phyloP scores from a whole-genome alignment of 2,329 filamentous ascomycete genomes.

The Amylocarpus encephaloides region DNA sequence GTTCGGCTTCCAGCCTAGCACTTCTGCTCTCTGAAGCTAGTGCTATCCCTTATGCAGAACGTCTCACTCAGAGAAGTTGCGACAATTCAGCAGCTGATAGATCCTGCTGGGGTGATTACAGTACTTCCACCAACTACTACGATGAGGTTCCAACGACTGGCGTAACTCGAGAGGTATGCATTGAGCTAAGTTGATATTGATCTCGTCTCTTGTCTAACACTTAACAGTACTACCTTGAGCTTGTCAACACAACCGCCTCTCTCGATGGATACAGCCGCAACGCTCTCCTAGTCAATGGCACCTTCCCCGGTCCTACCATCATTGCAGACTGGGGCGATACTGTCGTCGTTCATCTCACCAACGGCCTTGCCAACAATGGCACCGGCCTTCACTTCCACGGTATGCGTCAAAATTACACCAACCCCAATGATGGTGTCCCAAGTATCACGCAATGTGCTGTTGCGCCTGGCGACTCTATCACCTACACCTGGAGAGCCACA shows the following conservation, averaged over 20 bases:
- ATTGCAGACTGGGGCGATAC: slow-evolving; percentile 18
- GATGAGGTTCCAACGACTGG: slow-evolving; percentile 36
- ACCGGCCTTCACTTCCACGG: slow-evolving; percentile 42
- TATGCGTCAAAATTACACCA: slow-evolving; percentile 39
- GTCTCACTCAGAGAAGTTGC: slow-evolving; percentile 15
- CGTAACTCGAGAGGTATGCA: slow-evolving; percentile 43
- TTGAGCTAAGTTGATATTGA: slow-evolving; percentile 30
- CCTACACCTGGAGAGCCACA: slow-evolving; percentile 22
- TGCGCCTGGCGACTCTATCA: slow-evolving; percentile 35
- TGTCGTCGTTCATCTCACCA: slow-evolving; percentile 56
- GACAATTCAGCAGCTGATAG: slow-evolving; percentile 21
- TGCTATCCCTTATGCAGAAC: slow-evolving; percentile 12
- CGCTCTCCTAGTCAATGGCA: slow-evolving; percentile 39
- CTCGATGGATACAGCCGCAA: slow-evolving; percentile 40
- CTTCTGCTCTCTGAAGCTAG: slow-evolving; percentile 11
- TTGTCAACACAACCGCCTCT: slow-evolving; percentile 23
- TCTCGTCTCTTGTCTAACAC: background rate
- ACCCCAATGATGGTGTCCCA: slow-evolving; percentile 37
- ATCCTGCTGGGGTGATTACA: slow-evolving; percentile 41
- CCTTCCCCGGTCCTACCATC: slow-evolving; percentile 31
- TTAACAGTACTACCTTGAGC: slow-evolving; percentile 21
- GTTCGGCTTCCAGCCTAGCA: background rate
- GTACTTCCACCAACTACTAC: slow-evolving; percentile 39
- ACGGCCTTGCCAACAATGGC: slow-evolving; percentile 49
- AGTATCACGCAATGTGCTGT: slow-evolving; percentile 51